Evolutionary conservation across 2,329 filamentous ascomycete genomes (phyloP).

Genomic region (Neonectria magnoliae): DNA sequence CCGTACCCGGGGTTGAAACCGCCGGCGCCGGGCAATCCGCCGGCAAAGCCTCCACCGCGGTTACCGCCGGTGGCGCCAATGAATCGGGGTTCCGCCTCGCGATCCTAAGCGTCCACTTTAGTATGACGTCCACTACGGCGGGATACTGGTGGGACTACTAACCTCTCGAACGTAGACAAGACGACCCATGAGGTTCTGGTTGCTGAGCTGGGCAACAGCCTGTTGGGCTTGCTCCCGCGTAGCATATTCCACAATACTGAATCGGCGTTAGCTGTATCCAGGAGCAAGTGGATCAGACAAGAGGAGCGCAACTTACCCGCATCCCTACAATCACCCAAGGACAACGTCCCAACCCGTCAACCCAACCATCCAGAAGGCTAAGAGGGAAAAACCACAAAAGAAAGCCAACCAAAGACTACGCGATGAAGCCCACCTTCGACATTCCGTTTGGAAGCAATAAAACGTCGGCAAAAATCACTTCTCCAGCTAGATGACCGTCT

Average conservation of each 20-base stretch:
- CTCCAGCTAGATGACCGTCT: slow-evolving; percentile 76
- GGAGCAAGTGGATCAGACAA: background rate
- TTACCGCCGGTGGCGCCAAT: slow-evolving; percentile 75
- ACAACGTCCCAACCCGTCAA: slow-evolving; percentile 98
- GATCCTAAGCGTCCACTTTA: slow-evolving; percentile 70
- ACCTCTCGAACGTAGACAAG: slow-evolving; percentile 99
- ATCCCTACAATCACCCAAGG: slow-evolving; percentile 96
- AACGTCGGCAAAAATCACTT: slow-evolving; percentile 99
- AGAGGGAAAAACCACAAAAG: slow-evolving; percentile 76
- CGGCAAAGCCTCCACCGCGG: slow-evolving; percentile 68
- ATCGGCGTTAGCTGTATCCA: slow-evolving; percentile 44
- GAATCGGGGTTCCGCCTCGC: slow-evolving; percentile 97
- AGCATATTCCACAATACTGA: slow-evolving; percentile 99
- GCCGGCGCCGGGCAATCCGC: slow-evolving; percentile 59
- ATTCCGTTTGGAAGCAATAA: slow-evolving; percentile 99
- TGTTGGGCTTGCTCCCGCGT: slow-evolving; percentile 98
- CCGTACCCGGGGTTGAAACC: slow-evolving; percentile 66
- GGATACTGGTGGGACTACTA: slow-evolving; percentile 45
- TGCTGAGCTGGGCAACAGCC: slow-evolving; percentile 97
- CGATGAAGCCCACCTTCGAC: slow-evolving; percentile 99
- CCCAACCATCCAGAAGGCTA: slow-evolving; percentile 88
- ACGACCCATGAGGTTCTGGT: slow-evolving; percentile 98
- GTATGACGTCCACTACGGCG: background rate
- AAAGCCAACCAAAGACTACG: slow-evolving; percentile 86
- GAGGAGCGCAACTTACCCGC: slow-evolving; percentile 80